phyloP scores from a whole-genome alignment of 2,329 filamentous ascomycete species.

The Hypoxylon sp. region DNA sequence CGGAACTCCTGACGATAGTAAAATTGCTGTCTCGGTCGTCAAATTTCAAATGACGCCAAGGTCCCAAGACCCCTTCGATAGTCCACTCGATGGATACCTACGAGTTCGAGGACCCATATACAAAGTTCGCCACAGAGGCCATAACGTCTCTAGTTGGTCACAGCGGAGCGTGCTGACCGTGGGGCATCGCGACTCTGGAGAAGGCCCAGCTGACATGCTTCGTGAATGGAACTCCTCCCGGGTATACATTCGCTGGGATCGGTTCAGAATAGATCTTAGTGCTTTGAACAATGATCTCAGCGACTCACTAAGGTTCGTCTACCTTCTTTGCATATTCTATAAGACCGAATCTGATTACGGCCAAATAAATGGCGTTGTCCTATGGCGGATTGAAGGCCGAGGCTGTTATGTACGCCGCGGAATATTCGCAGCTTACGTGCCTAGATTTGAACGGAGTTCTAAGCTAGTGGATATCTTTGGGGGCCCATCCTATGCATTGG shows the following conservation, averaged over 20 bases:
- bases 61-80: background rate
- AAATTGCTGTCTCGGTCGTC: background rate
- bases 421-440: background rate
- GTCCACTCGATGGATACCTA: background rate
- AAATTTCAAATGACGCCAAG: background rate
- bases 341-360: background rate
- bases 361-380: background rate
- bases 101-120: background rate
- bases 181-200: background rate
- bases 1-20: background rate
- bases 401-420: background rate
- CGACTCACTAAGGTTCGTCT: background rate
- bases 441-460: background rate
- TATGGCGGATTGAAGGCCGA: background rate
- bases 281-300: background rate
- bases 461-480: background rate
- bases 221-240: background rate
- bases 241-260: background rate
- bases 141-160: background rate
- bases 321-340: background rate
- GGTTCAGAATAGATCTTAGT: background rate
- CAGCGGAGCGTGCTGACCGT: background rate
- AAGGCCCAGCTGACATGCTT: background rate
- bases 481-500: background rate
- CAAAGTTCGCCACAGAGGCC: background rate